These are phyloP conservation scores for Pseudocercospora fuligena DNA, from an alignment of 2,329 filamentous ascomycete genomes.

Conservation along the genomic window DNA sequence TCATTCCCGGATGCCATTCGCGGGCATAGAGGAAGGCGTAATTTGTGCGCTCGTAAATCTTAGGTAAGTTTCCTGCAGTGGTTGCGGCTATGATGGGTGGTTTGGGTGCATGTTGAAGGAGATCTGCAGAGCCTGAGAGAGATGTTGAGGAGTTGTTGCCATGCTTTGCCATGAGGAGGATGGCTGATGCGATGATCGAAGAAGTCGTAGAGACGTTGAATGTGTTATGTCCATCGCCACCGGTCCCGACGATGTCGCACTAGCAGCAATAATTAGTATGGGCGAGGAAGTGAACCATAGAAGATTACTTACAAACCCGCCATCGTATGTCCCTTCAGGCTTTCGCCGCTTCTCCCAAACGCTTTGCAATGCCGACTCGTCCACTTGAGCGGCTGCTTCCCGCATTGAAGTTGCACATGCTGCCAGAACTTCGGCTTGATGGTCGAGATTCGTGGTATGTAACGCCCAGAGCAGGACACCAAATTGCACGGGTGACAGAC, in stretches of 20 bases:
- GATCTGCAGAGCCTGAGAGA: slow-evolving; percentile 91
- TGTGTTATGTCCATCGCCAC: slow-evolving; percentile 93
- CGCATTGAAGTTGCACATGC: slow-evolving; percentile 86
- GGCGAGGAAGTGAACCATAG: slow-evolving; percentile 12
- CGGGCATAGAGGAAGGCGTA: slow-evolving; percentile 96
- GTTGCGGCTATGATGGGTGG: slow-evolving; percentile 77
- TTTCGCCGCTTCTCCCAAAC: slow-evolving; percentile 65
- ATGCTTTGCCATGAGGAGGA: slow-evolving; percentile 89
- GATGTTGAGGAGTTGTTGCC: slow-evolving; percentile 95
- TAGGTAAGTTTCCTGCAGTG: slow-evolving; percentile 69
- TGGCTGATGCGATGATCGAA: slow-evolving; percentile 85
- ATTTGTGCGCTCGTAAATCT: slow-evolving; percentile 79
- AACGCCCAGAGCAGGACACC: slow-evolving; percentile 86
- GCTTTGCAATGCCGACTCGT: slow-evolving; percentile 64
- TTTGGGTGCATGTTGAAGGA: slow-evolving; percentile 75
- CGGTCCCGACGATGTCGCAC: slow-evolving; percentile 96
- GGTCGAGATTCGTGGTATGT: slow-evolving; percentile 87
- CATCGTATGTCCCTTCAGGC: slow-evolving; percentile 74
- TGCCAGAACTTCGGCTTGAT: slow-evolving; percentile 81
- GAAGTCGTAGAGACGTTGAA: slow-evolving; percentile 98
- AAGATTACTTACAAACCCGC: slow-evolving; percentile 72
- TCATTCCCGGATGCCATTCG: slow-evolving; percentile 95
- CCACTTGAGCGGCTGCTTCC: slow-evolving; percentile 73
- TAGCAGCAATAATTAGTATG: slow-evolving; percentile 36
- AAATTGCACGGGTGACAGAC: slow-evolving; percentile 84